Evolutionary conservation across 768 basidiomycete genomes (phyloP), one percentile per base, ranked within the genome.

Genomic region (Tylopilus rubrobrunneus): DNA sequence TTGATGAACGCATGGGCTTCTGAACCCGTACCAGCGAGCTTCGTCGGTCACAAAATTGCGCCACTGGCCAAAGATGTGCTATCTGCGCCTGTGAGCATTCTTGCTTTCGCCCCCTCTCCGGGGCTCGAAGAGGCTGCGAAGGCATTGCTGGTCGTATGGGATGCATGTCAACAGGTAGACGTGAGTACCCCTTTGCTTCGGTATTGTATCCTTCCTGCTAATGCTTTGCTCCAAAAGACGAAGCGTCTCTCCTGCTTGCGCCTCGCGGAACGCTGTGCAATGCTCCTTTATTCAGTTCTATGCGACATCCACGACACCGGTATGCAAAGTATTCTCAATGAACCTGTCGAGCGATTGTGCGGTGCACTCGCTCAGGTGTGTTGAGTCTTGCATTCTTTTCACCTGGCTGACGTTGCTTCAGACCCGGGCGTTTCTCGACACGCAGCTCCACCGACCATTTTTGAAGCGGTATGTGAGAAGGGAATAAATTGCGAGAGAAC

Each of bases 401-500:
- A 7, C 4, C 19, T 15, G 28, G 34, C 43, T 55, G 19, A 56
- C 4, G 5, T 45, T 15, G 5, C 28, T 28, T n/a, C 44, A 79
- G 78, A 77, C 87, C 4, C 71, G 74, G 39, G 57, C 63, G 2
- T 79, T 90, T 58, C 74, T 89, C 27, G 62, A 74, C 50, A 84
- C 81, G 58, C 83, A 89, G 57, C 72, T 75, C n/a, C 59, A 80
- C 40, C 73, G 87, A 2, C 86, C 89, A 0, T 92, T 90, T 71
- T 69, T 92, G 57, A 88, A 89, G 67, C 77, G 88, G 5, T 92
- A 88, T 62, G 75, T 92, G 37, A 83, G 84, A 63, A 80, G 87
- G 40, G 84, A 87, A 37, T 87, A 91, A 57, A 85, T 85, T 28
- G 63, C 76, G 17, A 70, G 73, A 3, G 77, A 80, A 31, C 80